phyloP scores from a whole-genome alignment of 1,139 yeast species.

The Candida gigantensis region DNA sequence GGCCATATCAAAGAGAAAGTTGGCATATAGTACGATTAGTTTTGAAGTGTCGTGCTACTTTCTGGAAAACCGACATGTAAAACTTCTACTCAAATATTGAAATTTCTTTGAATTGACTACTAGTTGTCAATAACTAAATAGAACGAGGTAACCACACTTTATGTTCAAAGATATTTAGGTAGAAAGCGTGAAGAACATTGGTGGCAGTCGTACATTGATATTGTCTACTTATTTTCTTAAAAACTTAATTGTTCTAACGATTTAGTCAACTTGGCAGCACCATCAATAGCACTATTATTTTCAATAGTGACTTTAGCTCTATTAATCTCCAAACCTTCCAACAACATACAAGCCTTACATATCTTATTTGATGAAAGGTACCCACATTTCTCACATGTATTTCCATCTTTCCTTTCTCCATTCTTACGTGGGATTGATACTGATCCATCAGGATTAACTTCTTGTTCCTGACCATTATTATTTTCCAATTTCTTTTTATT shows the following conservation, averaged over 20 bases:
- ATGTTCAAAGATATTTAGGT: no score
- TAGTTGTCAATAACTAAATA: no score
- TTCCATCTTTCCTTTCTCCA: conserved; percentile 55
- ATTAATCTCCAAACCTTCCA: conserved; percentile 80
- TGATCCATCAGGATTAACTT: conserved; percentile 62
- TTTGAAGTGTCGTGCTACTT: no score
- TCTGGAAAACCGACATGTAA: no score
- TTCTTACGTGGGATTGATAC: conserved; percentile 40
- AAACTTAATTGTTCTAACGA: conserved; percentile 67
- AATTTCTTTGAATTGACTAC: no score
- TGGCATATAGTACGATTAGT: neutral
- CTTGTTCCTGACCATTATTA: no score
- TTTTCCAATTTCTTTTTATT: conserved; percentile 21
- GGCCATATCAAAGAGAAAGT: neutral
- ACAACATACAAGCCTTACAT: conserved; percentile 89
- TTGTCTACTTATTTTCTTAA: conserved; percentile 28
- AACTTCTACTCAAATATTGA: no score
- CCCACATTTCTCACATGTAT: conserved; percentile 86
- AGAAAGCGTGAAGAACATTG: no score
- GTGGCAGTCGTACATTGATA: no score
- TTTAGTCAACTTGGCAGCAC: conserved; percentile 70
- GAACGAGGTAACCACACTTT: no score
- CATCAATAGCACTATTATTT: conserved; percentile 50
- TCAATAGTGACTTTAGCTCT: conserved; percentile 64
- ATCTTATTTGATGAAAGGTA: conserved; percentile 83